Conservation (phyloP, 2,329 filamentous ascomycete species). For the Fusarium robinianum region DNA sequence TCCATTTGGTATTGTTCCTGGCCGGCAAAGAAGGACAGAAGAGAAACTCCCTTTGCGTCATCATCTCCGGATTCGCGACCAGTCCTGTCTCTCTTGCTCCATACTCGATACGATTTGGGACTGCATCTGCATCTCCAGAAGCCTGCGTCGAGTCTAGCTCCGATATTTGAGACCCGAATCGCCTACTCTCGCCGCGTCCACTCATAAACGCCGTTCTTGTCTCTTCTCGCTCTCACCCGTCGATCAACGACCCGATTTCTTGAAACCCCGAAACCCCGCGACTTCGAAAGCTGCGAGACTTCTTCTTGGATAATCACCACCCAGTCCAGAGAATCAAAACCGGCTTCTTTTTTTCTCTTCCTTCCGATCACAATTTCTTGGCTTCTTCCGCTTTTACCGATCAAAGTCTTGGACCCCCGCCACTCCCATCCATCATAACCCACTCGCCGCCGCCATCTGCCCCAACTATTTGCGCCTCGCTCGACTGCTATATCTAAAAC, state of each 20-base stretch:
- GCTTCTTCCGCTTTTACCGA: conserved; percentile 7
- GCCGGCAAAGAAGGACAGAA: too few relatives aligned
- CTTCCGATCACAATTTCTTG: conserved; percentile 6
- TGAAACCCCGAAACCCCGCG: conserved; percentile 1
- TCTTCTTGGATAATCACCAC: background rate
- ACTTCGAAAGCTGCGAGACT: background rate
- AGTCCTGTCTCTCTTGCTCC: too few relatives aligned
- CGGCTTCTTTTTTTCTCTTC: too few relatives aligned
- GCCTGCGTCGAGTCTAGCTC: too few relatives aligned
- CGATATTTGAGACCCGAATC: conserved; percentile 8
- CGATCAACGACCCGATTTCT: conserved; percentile 1
- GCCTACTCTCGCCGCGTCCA: conserved; percentile 4
- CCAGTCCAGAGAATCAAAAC: too few relatives aligned
- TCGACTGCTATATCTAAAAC: background rate
- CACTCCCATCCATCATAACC: background rate
- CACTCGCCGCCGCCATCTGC: background rate
- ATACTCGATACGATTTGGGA: too few relatives aligned
- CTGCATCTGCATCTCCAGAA: too few relatives aligned
- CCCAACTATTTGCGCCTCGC: background rate
- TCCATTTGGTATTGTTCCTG: too few relatives aligned
- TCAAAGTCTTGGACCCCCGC: conserved; percentile 4
- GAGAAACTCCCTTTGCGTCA: too few relatives aligned
- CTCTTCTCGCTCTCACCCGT: conserved; percentile 4
- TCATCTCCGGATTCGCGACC: too few relatives aligned
- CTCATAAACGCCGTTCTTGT: conserved; percentile 12